Percentiles rank a stretch among this genome's conserved stretches.
phyloP scores from a whole-genome alignment of 306 rosid species.

The Begonia peltatifolia region DNA sequence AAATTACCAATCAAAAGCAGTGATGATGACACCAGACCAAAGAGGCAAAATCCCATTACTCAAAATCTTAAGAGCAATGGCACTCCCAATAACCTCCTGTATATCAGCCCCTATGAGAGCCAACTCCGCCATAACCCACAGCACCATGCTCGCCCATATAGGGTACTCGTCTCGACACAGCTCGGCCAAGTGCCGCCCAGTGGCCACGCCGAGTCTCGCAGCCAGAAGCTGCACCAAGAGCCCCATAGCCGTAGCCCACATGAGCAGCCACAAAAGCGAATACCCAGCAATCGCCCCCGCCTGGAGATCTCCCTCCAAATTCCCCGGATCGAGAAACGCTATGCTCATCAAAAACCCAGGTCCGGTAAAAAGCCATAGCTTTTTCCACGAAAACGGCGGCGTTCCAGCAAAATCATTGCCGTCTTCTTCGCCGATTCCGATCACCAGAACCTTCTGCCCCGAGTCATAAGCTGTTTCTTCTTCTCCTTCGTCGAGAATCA shows the following conservation, averaged over 20 bases:
- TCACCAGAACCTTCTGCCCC: constrained; percentile 43
- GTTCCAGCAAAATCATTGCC: constrained; percentile 4
- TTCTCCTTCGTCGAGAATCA: constrained; percentile 15
- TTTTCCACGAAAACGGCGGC: constrained; percentile 88
- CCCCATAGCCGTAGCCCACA: constrained; percentile 95
- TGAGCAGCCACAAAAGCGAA: constrained; percentile 75
- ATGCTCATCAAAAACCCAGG: constrained; percentile 97
- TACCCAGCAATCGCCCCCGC: constrained; percentile 89
- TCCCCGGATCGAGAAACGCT: constrained; percentile 89
- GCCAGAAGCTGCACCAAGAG: constrained; percentile 72
- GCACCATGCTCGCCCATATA: constrained; percentile 54
- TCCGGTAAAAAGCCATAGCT: constrained; percentile 90
- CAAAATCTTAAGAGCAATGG: constrained; percentile 77
- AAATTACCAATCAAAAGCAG: constrained; percentile 75
- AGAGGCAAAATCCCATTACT: constrained; percentile 70
- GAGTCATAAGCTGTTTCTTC: constrained; percentile 60
- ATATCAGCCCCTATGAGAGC: constrained; percentile 92
- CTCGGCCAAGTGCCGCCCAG: constrained; percentile 90
- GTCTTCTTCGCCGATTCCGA: constrained; percentile 27
- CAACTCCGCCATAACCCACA: constrained; percentile 91
- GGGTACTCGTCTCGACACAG: constrained; percentile 92
- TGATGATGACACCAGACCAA: constrained; percentile 85
- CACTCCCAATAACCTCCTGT: constrained; percentile 96
- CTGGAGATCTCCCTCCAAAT: constrained; percentile 90
- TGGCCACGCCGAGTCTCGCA: constrained; percentile 90